Percentiles rank a stretch among this genome's conserved stretches.
Conservation (phyloP, 2,329 filamentous ascomycete species). For the Calonectria pseudoturangicola region DNA sequence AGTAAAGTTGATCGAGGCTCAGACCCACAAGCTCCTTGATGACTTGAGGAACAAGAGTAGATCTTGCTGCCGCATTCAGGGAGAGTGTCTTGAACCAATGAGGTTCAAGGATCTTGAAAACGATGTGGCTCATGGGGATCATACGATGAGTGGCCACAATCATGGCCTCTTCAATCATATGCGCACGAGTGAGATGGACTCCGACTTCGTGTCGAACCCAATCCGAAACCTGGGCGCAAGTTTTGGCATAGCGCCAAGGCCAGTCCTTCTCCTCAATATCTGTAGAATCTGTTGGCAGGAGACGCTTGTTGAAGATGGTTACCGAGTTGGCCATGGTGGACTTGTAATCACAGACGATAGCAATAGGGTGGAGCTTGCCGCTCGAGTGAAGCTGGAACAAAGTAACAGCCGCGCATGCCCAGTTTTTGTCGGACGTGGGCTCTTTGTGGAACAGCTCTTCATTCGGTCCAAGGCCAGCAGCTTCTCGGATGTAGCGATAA, state of each 20-base stretch:
- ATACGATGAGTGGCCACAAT: conserved; percentile 67
- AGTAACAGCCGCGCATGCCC: conserved; percentile 63
- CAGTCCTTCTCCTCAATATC: conserved; percentile 61
- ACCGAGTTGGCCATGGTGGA: conserved; percentile 65
- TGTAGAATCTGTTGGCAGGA: conserved; percentile 56
- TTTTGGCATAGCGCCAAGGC: conserved; percentile 73
- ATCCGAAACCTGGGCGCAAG: conserved; percentile 67
- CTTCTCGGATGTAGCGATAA: conserved; percentile 65
- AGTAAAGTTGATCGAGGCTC: conserved; percentile 59
- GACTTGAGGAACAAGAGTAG: conserved; percentile 65
- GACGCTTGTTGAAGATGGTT: conserved; percentile 68
- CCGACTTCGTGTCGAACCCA: conserved; percentile 69
- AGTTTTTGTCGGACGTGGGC: conserved; percentile 55
- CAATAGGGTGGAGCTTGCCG: conserved; percentile 68
- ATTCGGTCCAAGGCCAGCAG: conserved; percentile 55
- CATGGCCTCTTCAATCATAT: conserved; percentile 68
- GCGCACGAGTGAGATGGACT: conserved; percentile 67
- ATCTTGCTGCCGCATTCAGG: conserved; percentile 67
- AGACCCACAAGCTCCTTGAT: conserved; percentile 66
- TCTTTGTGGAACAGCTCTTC: conserved; percentile 56
- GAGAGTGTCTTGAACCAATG: conserved; percentile 71
- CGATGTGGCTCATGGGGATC: conserved; percentile 63
- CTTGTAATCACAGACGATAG: conserved; percentile 69
- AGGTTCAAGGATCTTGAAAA: conserved; percentile 65
- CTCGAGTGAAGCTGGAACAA: conserved; percentile 65